These are phyloP conservation scores for Pogostemon cablin DNA, from an alignment of 257 asterid species.

Conservation along the genomic window DNA sequence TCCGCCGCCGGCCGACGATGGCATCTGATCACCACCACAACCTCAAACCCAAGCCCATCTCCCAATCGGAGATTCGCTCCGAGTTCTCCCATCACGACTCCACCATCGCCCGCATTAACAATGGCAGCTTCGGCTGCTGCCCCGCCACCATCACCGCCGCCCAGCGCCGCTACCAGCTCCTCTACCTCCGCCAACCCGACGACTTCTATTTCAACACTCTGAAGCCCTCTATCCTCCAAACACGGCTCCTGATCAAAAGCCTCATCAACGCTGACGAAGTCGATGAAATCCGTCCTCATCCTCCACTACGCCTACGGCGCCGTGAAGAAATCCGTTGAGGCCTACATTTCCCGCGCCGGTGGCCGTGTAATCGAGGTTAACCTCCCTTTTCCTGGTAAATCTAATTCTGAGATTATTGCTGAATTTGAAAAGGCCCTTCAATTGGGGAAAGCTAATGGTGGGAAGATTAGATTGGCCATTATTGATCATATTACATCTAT, in stretches of 20 bases:
- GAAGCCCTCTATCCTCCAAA: slow-evolving; percentile 58
- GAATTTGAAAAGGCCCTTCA: slow-evolving; percentile 66
- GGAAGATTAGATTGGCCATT: slow-evolving; percentile 69
- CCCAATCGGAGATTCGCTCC: slow-evolving; percentile 47
- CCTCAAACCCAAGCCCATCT: slow-evolving; percentile 29
- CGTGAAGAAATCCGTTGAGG: slow-evolving; percentile 75
- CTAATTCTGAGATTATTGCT: slow-evolving; percentile 51
- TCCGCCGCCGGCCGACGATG: slow-evolving; percentile 45
- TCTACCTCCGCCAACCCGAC: slow-evolving; percentile 81
- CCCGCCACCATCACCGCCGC: slow-evolving; percentile 74
- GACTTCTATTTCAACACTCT: slow-evolving; percentile 64
- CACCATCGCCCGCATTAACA: slow-evolving; percentile 70
- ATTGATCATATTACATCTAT: slow-evolving; percentile 86
- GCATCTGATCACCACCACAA: slow-evolving; percentile 31
- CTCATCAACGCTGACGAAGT: slow-evolving; percentile 76
- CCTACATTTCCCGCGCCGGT: slow-evolving; percentile 84
- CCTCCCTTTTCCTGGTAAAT: slow-evolving; percentile 71
- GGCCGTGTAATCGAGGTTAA: slow-evolving; percentile 79
- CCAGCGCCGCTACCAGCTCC: slow-evolving; percentile 74
- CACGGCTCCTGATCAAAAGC: slow-evolving; percentile 57
- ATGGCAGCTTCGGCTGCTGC: slow-evolving; percentile 93
- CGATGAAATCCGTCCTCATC: slow-evolving; percentile 66
- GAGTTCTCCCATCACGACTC: slow-evolving; percentile 89
- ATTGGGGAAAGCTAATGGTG: slow-evolving; percentile 54
- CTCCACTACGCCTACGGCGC: slow-evolving; percentile 90